Conservation (phyloP, 768 basidiomycete genomes). For the Ramaria sp. region DNA sequence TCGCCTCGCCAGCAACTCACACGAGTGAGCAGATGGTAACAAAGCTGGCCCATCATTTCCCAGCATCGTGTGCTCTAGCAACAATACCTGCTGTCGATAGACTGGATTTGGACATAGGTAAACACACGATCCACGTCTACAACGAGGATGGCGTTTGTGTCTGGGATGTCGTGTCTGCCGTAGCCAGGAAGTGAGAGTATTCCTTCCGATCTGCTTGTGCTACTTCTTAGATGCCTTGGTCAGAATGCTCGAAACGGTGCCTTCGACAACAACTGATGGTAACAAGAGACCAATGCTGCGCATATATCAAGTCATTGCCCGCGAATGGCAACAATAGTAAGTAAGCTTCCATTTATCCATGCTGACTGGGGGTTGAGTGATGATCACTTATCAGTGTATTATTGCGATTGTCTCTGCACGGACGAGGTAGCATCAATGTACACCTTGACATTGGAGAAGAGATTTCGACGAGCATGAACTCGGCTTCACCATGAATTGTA, state of each 20-base stretch:
- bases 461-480: background rate
- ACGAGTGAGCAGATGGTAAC: background rate
- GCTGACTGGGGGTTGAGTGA: background rate
- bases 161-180: background rate
- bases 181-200: background rate
- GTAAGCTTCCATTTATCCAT: background rate
- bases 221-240: background rate
- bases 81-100: background rate
- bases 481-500: background rate
- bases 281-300: background rate
- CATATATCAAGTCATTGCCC: background rate
- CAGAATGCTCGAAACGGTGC: background rate
- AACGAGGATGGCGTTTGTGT: background rate
- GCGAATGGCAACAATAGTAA: constrained; percentile 2
- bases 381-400: background rate
- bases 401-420: background rate
- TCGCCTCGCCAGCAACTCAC: background rate
- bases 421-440: background rate
- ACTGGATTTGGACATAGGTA: background rate
- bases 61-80: background rate
- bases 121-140: background rate
- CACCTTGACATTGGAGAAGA: constrained; percentile 2
- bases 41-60: background rate
- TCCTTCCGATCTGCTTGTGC: background rate
- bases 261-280: background rate